Conservation (phyloP, 331 rosid genomes). For the Rosa hybrid region DNA sequence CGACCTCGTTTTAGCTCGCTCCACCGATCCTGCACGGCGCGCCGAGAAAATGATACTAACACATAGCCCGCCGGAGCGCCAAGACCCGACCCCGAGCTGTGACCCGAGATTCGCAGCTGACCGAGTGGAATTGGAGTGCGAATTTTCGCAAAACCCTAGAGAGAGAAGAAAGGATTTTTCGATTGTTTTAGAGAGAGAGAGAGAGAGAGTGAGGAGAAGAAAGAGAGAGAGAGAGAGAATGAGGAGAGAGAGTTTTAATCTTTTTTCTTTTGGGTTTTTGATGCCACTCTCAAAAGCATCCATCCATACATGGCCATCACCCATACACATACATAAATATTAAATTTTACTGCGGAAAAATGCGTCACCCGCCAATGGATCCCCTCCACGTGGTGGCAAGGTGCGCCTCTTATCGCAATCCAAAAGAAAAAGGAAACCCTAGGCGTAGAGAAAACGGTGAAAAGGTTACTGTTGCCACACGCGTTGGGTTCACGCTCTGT, state of each 20-base stretch:
- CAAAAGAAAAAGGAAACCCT: constrained; percentile 70
- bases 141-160: constrained; percentile 71
- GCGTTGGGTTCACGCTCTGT: constrained; percentile 54
- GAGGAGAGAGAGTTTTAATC: constrained; percentile 43
- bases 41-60: constrained; percentile 19
- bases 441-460: constrained; percentile 31
- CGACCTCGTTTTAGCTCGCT: constrained; percentile 13
- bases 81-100: constrained; percentile 22
- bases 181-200: constrained; percentile 50
- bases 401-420: constrained; percentile 61
- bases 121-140: constrained; percentile 61
- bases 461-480: constrained; percentile 22
- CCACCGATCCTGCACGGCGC: constrained; percentile 62
- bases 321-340: constrained; percentile 20
- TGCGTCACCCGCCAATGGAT: background rate
- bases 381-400: constrained; percentile 30
- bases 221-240: constrained; percentile 30
- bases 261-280: constrained; percentile 26
- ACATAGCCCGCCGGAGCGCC: constrained; percentile 28
- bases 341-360: constrained; percentile 28
- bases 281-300: constrained; percentile 34
- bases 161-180: constrained; percentile 54
- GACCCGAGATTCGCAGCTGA: constrained; percentile 43
- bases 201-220: constrained; percentile 25
- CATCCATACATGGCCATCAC: constrained; percentile 38